A percentile compares a stretch with the other conserved stretches of the same genome.
These are phyloP conservation scores for Corymbia calophylla DNA, from an alignment of 441 rosid species.

Conservation along the genomic window DNA sequence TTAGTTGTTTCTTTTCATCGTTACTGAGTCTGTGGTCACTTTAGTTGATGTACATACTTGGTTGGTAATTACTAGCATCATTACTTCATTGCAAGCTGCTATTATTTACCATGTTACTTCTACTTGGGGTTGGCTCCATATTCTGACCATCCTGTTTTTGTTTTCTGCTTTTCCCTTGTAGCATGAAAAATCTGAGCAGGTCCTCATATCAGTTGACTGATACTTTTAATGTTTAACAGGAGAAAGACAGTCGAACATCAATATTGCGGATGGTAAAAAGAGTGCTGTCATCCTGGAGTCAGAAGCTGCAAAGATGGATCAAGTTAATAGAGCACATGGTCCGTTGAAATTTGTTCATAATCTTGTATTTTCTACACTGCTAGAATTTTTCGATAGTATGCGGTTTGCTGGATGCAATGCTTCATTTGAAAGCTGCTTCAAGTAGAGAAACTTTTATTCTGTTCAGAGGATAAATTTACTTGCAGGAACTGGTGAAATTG, in stretches of 20 bases:
- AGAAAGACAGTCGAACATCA: slow-evolving; percentile 88
- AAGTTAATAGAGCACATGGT: slow-evolving; percentile 67
- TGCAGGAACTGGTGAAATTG: not conserved
- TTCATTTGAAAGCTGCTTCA: not conserved
- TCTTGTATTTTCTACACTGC: not conserved
- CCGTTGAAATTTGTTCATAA: slow-evolving; percentile 3
- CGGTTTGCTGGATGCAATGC: not conserved
- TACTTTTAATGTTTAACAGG: slow-evolving; percentile 33
- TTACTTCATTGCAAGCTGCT: not conserved
- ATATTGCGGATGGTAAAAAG: slow-evolving; percentile 82
- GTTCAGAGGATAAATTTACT: not conserved
- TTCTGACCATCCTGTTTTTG: not conserved
- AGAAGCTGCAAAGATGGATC: slow-evolving; percentile 64
- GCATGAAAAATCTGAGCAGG: not conserved
- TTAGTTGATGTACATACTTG: not conserved
- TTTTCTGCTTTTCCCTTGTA: not conserved
- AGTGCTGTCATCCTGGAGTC: slow-evolving; percentile 53
- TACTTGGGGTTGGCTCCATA: not conserved
- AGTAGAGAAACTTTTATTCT: not conserved
- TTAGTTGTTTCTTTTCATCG: not conserved
- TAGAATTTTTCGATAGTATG: not conserved
- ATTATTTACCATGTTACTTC: not conserved
- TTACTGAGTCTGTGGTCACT: not conserved
- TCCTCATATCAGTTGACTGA: not conserved
- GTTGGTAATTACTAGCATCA: not conserved